Conservation (phyloP, 352 stramenopile species). For the Phytophthora sp. region DNA sequence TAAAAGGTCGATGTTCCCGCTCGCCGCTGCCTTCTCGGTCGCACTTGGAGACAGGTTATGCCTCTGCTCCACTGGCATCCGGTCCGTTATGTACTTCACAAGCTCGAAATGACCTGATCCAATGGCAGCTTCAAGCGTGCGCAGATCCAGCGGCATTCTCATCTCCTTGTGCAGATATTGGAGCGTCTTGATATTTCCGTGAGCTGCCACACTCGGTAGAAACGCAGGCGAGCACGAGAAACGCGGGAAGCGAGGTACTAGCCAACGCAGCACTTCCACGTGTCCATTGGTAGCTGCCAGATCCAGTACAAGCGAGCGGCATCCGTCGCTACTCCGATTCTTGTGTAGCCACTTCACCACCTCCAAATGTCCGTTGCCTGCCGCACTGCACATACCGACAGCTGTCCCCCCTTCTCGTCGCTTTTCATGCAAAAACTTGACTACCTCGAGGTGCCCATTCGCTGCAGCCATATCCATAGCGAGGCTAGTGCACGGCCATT, state of each 20-base stretch:
- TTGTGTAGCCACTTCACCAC: constrained; percentile 46
- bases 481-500: constrained; percentile 44
- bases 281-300: constrained; percentile 54
- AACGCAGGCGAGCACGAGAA: constrained; percentile 45
- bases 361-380: constrained; percentile 44
- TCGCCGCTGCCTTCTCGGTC: constrained; percentile 40
- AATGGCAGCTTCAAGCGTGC: constrained; percentile 44
- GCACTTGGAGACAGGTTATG: constrained; percentile 12
- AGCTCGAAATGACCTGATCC: constrained; percentile 38
- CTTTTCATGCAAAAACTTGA: constrained; percentile 49
- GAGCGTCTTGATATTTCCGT: constrained; percentile 45
- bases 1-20: constrained; percentile 33
- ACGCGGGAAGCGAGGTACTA: constrained; percentile 38
- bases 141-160: constrained; percentile 33
- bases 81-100: constrained; percentile 38
- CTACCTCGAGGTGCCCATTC: constrained; percentile 45
- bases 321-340: constrained; percentile 44
- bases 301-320: constrained; percentile 49
- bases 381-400: constrained; percentile 44
- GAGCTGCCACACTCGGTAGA: constrained; percentile 38
- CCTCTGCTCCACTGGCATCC: constrained; percentile 21
- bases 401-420: constrained; percentile 47
- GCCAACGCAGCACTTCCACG: constrained; percentile 53
- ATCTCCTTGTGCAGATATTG: constrained; percentile 41
- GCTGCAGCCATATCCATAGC: constrained; percentile 50